Evolutionary conservation across 257 asterid genomes (phyloP).

Genomic region (Haberlea rhodopensis): DNA sequence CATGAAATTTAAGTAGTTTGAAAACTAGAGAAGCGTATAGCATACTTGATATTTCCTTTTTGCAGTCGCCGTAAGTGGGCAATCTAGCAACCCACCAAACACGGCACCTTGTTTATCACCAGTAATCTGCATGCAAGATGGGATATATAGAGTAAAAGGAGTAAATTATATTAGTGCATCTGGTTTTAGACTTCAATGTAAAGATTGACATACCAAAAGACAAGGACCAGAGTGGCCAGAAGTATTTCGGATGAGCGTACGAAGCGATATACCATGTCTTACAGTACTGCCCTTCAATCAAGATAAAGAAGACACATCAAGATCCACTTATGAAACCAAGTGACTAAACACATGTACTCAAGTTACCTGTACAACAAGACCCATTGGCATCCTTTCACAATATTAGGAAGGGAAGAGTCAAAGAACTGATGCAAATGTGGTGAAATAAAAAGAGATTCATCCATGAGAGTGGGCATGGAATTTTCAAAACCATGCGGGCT

Average conservation of each 20-base stretch:
- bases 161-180: constrained; percentile 6
- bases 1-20: neutral
- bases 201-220: constrained; percentile 59
- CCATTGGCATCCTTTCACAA: constrained; percentile 94
- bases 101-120: constrained; percentile 93
- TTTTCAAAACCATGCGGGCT: constrained; percentile 47
- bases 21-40: constrained; percentile 14
- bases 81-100: constrained; percentile 92
- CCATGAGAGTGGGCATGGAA: constrained; percentile 52
- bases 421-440: constrained; percentile 69
- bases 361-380: constrained; percentile 74
- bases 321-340: constrained; percentile 20
- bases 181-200: neutral
- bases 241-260: constrained; percentile 73
- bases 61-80: constrained; percentile 79
- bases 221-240: constrained; percentile 70
- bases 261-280: constrained; percentile 92
- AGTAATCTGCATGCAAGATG: constrained; percentile 54
- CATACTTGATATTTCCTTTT: constrained; percentile 88
- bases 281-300: constrained; percentile 94
- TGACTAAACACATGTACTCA: constrained; percentile 4
- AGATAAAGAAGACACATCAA: constrained; percentile 37
- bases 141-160: neutral
- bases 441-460: constrained; percentile 67
- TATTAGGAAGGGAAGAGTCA: constrained; percentile 85